Percentiles rank a stretch among this genome's conserved stretches.
Conservation (phyloP, 2,329 filamentous ascomycete species). For the Claviceps sp. region DNA sequence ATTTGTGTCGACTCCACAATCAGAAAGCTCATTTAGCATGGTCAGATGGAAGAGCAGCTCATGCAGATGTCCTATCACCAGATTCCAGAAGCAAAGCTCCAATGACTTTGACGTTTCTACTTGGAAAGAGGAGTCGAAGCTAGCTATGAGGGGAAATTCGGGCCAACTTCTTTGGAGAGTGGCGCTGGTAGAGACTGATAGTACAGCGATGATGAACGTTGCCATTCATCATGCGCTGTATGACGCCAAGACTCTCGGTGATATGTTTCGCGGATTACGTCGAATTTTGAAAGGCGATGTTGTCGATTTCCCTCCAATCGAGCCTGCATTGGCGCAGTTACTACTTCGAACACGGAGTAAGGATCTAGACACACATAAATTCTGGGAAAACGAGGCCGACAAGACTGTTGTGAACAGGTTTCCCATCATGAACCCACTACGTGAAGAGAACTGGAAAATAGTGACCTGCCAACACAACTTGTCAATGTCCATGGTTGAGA, state of each 20-base stretch:
- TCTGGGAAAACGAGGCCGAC: slow-evolving; percentile 49
- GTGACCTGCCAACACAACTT: slow-evolving; percentile 17
- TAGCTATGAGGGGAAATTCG: slow-evolving; percentile 27
- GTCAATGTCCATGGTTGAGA: slow-evolving; percentile 26
- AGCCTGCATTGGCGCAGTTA: slow-evolving; percentile 27
- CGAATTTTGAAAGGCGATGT: slow-evolving; percentile 12
- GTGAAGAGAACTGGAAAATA: slow-evolving; percentile 20
- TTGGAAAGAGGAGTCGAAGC: slow-evolving; percentile 24
- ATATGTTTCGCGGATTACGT: slow-evolving; percentile 48
- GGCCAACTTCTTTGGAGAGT: slow-evolving; percentile 52
- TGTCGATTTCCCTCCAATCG: slow-evolving; percentile 13
- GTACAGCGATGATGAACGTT: slow-evolving; percentile 25
- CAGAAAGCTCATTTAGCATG: slow-evolving; percentile 58
- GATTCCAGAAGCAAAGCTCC: not conserved
- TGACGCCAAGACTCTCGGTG: slow-evolving; percentile 61
- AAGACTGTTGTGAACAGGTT: slow-evolving; percentile 53
- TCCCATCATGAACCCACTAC: slow-evolving; percentile 57
- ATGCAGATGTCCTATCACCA: slow-evolving; percentile 7
- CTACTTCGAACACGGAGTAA: slow-evolving; percentile 19
- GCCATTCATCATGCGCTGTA: slow-evolving; percentile 71
- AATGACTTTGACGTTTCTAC: slow-evolving; percentile 2
- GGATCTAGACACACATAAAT: slow-evolving; percentile 28
- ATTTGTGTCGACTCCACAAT: slow-evolving; percentile 50
- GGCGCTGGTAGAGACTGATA: slow-evolving; percentile 25
- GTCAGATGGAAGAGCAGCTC: slow-evolving; percentile 36